Percentiles rank a stretch among this genome's conserved stretches.
Conservation (phyloP, 805 yeast genomes). For the Metschnikowia rubicola region DNA sequence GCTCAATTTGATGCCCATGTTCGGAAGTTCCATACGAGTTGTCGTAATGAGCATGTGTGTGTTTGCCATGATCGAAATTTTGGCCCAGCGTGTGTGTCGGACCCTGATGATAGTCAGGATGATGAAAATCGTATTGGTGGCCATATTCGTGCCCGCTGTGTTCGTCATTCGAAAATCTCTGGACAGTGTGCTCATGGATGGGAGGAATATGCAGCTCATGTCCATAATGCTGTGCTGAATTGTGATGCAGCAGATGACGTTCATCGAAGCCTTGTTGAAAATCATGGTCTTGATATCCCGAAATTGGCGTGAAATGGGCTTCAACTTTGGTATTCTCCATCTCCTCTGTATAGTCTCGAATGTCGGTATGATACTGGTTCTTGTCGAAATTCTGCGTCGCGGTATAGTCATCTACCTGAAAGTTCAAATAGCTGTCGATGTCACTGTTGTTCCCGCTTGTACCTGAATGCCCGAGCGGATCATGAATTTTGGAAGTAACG, state of each 20-base stretch:
- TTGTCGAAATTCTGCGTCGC: slow-evolving; percentile 1
- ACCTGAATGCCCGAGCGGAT: slow-evolving; percentile 5
- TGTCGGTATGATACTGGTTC: background rate
- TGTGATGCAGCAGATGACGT: background rate
- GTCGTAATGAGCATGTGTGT: too few relatives aligned
- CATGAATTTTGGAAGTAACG: slow-evolving; percentile 5
- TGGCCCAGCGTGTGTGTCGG: too few relatives aligned
- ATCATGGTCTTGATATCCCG: background rate
- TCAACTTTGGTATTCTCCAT: slow-evolving; percentile 7
- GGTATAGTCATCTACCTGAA: slow-evolving; percentile 7
- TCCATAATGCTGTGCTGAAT: background rate
- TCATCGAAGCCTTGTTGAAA: background rate
- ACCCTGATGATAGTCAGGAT: background rate
- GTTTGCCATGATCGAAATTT: too few relatives aligned
- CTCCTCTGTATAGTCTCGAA: background rate
- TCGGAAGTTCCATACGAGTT: too few relatives aligned
- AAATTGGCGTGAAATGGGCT: slow-evolving; percentile 11
- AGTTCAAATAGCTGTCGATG: slow-evolving; percentile 9
- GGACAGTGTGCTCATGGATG: too few relatives aligned
- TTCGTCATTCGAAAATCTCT: too few relatives aligned
- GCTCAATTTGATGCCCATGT: too few relatives aligned
- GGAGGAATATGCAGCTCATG: background rate
- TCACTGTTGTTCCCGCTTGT: slow-evolving; percentile 8
- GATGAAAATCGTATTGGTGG: background rate
- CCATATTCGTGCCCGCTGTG: background rate